Percentiles rank a stretch among this genome's conserved stretches.
phyloP scores from a whole-genome alignment of 2,329 filamentous ascomycete species.

The Colletotrichum camelliae region DNA sequence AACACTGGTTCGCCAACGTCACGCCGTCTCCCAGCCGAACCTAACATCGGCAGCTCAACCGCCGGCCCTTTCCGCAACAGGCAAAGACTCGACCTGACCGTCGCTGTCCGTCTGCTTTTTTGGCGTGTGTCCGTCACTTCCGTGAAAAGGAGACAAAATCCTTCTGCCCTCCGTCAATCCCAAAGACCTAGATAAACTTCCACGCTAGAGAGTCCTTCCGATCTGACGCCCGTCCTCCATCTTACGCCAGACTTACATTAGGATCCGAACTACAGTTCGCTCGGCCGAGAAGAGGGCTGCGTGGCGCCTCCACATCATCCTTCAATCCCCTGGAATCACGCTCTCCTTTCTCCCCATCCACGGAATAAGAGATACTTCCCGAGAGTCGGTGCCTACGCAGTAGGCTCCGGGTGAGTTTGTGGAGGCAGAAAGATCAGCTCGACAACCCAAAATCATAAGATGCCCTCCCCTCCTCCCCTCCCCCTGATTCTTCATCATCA shows the following conservation, averaged over 20 bases:
- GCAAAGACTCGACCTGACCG: background rate
- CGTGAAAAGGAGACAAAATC: background rate
- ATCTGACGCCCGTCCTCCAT: background rate
- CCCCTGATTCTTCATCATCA: background rate
- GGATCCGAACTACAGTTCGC: background rate
- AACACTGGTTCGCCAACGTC: background rate
- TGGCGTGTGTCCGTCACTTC: background rate
- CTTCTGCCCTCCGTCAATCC: background rate
- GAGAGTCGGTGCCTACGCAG: background rate
- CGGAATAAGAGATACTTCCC: background rate
- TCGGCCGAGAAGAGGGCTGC: slow-evolving; percentile 2
- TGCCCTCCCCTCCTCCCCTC: background rate
- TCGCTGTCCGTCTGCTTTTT: background rate
- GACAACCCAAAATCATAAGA: background rate
- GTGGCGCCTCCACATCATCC: background rate
- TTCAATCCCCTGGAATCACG: background rate
- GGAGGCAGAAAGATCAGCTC: background rate
- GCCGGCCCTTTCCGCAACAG: background rate
- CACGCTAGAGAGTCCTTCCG: background rate
- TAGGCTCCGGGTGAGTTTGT: background rate
- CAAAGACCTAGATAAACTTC: background rate
- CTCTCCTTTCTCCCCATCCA: background rate
- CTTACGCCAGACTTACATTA: background rate
- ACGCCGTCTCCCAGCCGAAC: background rate
- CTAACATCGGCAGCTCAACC: background rate